Conservation (phyloP, 257 asterid species). For the Buddleja alternifolia region DNA sequence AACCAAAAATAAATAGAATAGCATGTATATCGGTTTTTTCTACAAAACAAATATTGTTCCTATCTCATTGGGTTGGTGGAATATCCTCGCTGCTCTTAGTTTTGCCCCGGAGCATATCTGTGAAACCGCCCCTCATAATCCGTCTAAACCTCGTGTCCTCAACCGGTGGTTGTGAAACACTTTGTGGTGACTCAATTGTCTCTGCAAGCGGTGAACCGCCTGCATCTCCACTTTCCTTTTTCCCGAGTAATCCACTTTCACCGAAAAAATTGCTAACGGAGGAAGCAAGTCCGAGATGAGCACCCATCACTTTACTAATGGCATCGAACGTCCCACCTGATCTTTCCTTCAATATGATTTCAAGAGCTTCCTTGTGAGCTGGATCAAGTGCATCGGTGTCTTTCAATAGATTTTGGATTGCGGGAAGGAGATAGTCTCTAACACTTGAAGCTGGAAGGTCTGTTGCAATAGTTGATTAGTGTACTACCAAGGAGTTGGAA, state of each 20-base stretch:
- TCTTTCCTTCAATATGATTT: conserved; percentile 85
- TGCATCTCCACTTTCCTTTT: conserved; percentile 61
- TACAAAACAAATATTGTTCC: conserved; percentile 9
- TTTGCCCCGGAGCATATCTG: conserved; percentile 91
- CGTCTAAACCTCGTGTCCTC: conserved; percentile 92
- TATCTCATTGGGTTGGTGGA: conserved; percentile 46
- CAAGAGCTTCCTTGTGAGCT: conserved; percentile 99
- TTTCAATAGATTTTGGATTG: conserved; percentile 84
- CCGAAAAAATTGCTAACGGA: conserved; percentile 90
- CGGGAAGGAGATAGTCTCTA: conserved; percentile 81
- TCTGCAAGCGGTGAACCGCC: conserved; percentile 36
- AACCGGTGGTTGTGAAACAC: conserved; percentile 46
- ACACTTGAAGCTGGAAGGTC: conserved; percentile 81
- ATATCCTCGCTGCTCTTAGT: conserved; percentile 60
- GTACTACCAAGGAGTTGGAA: neutral
- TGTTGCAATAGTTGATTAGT: conserved; percentile 37
- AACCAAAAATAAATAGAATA: neutral
- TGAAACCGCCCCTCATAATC: conserved; percentile 89
- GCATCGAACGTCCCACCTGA: conserved; percentile 89
- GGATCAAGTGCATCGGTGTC: conserved; percentile 94
- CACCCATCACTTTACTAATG: conserved; percentile 92
- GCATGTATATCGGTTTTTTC: neutral
- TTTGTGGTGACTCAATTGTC: conserved; percentile 39
- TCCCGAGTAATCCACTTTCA: conserved; percentile 83
- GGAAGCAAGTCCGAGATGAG: conserved; percentile 82